Conservation (phyloP, 1,284 basidiomycete species). For the Ustilago shanxiensis region DNA sequence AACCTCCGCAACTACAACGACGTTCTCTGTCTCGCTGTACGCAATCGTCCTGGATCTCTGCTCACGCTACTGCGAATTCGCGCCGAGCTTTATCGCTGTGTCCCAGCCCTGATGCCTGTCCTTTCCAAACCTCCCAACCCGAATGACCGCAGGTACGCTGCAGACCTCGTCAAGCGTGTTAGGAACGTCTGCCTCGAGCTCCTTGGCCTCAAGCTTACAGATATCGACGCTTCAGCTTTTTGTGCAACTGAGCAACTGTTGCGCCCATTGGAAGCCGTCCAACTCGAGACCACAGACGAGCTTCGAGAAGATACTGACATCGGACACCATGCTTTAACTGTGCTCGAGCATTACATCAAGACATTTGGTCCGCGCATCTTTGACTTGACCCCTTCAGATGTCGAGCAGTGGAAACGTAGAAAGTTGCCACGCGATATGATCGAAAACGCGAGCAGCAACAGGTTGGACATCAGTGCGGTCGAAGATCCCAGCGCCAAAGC, state of each 20-base stretch:
- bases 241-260: slow-evolving; percentile 4
- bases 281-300: background rate
- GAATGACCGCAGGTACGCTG: background rate
- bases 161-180: slow-evolving; percentile 1
- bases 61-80: slow-evolving; percentile 9
- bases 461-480: background rate
- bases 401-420: slow-evolving; percentile 12
- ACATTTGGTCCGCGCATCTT: slow-evolving; percentile 11
- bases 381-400: slow-evolving; percentile 4
- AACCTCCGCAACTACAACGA: background rate
- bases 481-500: background rate
- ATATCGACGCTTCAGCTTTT: background rate
- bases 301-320: slow-evolving; percentile 4
- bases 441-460: background rate
- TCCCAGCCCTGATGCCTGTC: background rate
- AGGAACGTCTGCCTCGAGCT: slow-evolving; percentile 1
- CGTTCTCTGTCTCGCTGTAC: slow-evolving; percentile 1
- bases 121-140: background rate
- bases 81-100: slow-evolving; percentile 13
- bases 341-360: background rate
- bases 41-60: background rate
- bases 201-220: background rate
- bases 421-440: background rate
- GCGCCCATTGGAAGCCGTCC: background rate
- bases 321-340: background rate